Base-by-base conservation (phyloP, 371 early-diverging fungal species). In the Syncephalis plumigaleata region DNA sequence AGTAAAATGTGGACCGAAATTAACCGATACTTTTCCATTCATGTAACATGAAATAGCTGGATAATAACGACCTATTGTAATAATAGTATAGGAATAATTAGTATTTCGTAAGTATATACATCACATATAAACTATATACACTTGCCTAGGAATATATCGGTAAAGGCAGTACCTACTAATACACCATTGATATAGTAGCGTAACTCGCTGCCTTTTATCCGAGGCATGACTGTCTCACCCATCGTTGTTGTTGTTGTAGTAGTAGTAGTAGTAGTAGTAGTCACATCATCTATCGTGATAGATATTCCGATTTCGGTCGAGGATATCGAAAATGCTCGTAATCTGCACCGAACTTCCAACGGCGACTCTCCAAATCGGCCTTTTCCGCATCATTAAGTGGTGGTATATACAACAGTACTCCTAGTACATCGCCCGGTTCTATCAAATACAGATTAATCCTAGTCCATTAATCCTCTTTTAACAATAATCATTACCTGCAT, bases 21-120 rank as follows among this genome's bases (percentile, higher is more conserved):
- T 81, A 46, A 73, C 55, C 36, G 57, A 61, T n/a, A 67, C 63
- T 36, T 57, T 61, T 21, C 68, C 78, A 25, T 68, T 71, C 51
- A 58, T 64, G 45, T 73, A 81, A 5, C 62, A 60, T 20, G 79
- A 73, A 7, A 81, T 58, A 0, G 81, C 77, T 15, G 82, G 74
- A 42, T 81, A 63, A 62, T 81, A 81, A 54, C 78, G 82, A 38
- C 81, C 71, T 66, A 50, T 15, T 31, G 3, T 4, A 36, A 16
- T 0, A 9, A 44, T n/a, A n/a, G n/a, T 18, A 22, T 39, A 15
- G 13, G 1, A 15, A 18, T 17, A 21, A 44, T 26, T 44, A 0
- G 22, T 40, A 40, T 49, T 47, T 40, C 17, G 22, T 15, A 27
- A 7, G 27, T 27, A 17, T 47, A 16, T 27, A n/a, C 9, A 27